phyloP scores from a whole-genome alignment of 139 green algal species.

The Spirogloea muscicola region DNA sequence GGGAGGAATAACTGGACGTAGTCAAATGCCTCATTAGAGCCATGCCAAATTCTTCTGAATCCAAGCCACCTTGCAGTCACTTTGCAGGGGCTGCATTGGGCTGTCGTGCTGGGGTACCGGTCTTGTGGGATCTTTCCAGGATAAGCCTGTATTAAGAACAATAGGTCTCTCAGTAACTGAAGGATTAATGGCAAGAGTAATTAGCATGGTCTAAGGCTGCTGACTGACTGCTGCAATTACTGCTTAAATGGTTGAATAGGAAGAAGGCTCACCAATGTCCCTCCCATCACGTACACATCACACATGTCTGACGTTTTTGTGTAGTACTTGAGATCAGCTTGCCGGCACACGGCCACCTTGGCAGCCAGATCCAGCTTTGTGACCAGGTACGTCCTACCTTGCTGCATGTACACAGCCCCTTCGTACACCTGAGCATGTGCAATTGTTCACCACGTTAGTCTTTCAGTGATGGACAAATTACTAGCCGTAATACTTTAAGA shows the following conservation, averaged over 20 bases:
- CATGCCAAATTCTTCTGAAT: constrained; percentile 72
- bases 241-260: too few relatives aligned
- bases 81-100: constrained; percentile 50
- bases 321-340: constrained; percentile 85
- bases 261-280: constrained; percentile 43
- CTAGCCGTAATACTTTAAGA: too few relatives aligned
- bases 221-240: too few relatives aligned
- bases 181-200: too few relatives aligned
- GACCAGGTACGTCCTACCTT: constrained; percentile 85
- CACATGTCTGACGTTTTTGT: constrained; percentile 61
- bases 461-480: too few relatives aligned
- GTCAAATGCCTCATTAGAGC: constrained; percentile 72
- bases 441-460: too few relatives aligned
- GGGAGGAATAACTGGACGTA: constrained; percentile 84
- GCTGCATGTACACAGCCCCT: constrained; percentile 85
- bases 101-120: constrained; percentile 18
- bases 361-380: constrained; percentile 69
- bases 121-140: background rate
- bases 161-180: too few relatives aligned
- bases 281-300: constrained; percentile 71
- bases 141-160: too few relatives aligned
- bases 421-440: constrained; percentile 82
- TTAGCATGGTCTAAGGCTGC: too few relatives aligned
- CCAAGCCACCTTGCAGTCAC: constrained; percentile 74
- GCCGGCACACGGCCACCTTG: constrained; percentile 66